These are phyloP conservation scores for Termitomyces sp. DNA, from an alignment of 768 basidiomycete species.

Conservation along the genomic window DNA sequence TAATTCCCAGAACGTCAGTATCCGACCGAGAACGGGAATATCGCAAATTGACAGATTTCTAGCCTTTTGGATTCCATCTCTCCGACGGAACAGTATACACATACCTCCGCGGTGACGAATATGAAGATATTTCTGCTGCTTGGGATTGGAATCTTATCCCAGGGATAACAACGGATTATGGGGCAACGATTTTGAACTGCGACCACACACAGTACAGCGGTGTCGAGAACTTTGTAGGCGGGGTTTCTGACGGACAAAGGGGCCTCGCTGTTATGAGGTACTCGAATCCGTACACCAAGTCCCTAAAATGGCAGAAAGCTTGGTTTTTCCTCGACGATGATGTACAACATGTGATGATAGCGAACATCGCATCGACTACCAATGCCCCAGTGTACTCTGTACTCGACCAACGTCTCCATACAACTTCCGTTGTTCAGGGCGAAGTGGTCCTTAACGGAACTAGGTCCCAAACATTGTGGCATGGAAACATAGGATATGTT, in stretches of 20 bases:
- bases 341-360: constrained; percentile 58
- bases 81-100: constrained; percentile 62
- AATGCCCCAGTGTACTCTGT: constrained; percentile 53
- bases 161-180: constrained; percentile 64
- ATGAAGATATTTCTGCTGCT: constrained; percentile 64
- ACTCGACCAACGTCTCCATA: constrained; percentile 56
- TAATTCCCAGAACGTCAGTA: constrained; percentile 55
- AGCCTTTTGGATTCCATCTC: constrained; percentile 67
- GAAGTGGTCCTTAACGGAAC: constrained; percentile 14
- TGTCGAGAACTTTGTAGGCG: constrained; percentile 58
- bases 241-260: constrained; percentile 49
- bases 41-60: background rate
- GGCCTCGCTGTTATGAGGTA: constrained; percentile 64
- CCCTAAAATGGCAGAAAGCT: constrained; percentile 59
- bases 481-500: constrained; percentile 59
- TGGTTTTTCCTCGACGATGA: constrained; percentile 71
- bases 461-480: constrained; percentile 46
- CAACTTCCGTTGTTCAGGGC: constrained; percentile 39
- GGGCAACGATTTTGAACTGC: constrained; percentile 49
- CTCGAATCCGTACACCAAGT: constrained; percentile 53
- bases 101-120: constrained; percentile 61
- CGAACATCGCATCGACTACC: constrained; percentile 40
- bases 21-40: background rate
- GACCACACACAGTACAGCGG: constrained; percentile 37
- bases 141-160: constrained; percentile 82